A percentile compares a stretch with the other conserved stretches of the same genome.
Conservation (phyloP, 768 basidiomycete species). For the Boletus sensibilis region DNA sequence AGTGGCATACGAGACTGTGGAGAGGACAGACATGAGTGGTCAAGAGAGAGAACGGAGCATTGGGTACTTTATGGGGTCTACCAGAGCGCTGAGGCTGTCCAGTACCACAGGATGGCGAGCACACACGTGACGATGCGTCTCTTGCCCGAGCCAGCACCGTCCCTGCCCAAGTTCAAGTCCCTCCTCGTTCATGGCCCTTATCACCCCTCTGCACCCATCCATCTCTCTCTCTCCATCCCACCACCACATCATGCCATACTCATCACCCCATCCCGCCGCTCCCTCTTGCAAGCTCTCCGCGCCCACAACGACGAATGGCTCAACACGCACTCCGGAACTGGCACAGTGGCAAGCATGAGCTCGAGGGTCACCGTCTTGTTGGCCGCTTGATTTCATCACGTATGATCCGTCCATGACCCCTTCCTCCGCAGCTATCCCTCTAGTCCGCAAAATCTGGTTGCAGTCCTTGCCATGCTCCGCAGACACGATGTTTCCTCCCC, state of each 20-base stretch:
- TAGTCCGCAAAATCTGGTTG: slow-evolving; percentile 52
- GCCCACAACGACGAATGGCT: slow-evolving; percentile 51
- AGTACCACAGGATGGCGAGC: slow-evolving; percentile 20
- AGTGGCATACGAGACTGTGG: slow-evolving; percentile 12
- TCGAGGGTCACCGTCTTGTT: slow-evolving; percentile 57
- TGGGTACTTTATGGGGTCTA: not conserved
- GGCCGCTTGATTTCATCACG: slow-evolving; percentile 24
- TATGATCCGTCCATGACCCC: slow-evolving; percentile 7
- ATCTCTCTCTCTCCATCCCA: slow-evolving; percentile 54
- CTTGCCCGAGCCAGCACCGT: slow-evolving; percentile 42
- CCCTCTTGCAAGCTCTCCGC: slow-evolving; percentile 41
- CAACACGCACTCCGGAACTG: slow-evolving; percentile 37
- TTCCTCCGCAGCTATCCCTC: slow-evolving; percentile 56
- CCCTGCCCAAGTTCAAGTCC: slow-evolving; percentile 54
- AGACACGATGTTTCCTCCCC: slow-evolving; percentile 24
- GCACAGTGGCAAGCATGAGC: slow-evolving; percentile 36
- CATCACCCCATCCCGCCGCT: slow-evolving; percentile 52
- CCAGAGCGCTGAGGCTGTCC: not conserved
- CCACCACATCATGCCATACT: slow-evolving; percentile 41
- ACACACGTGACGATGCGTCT: slow-evolving; percentile 36
- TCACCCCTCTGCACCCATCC: slow-evolving; percentile 67
- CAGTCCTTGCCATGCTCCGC: slow-evolving; percentile 51
- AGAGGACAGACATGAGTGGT: slow-evolving; percentile 14
- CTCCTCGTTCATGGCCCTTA: slow-evolving; percentile 65
- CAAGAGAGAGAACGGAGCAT: not conserved